These are phyloP conservation scores for Candida glucosophila DNA, from an alignment of 1,139 yeast species.

Conservation along the genomic window DNA sequence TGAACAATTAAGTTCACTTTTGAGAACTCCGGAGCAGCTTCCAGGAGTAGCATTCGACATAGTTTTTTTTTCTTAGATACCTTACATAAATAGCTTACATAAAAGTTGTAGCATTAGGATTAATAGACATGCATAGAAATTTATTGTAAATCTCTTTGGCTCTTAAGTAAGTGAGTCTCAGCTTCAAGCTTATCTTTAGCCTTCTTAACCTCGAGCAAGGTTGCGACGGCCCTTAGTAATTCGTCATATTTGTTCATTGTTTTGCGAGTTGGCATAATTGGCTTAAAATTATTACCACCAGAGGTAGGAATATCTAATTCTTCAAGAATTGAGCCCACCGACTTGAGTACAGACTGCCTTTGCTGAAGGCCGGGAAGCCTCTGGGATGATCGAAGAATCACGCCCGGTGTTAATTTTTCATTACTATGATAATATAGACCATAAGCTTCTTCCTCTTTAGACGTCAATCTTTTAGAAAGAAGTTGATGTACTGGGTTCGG, in stretches of 20 bases:
- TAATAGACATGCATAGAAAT: no score
- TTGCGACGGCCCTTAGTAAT: slow-evolving; percentile 60
- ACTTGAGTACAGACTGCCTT: slow-evolving; percentile 59
- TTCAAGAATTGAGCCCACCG: slow-evolving; percentile 62
- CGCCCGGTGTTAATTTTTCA: slow-evolving; percentile 75
- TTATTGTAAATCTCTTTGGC: slow-evolving; percentile 34
- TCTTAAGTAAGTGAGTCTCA: slow-evolving; percentile 56
- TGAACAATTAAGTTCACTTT: no score
- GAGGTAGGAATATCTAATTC: slow-evolving; percentile 71
- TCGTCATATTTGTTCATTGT: slow-evolving; percentile 78
- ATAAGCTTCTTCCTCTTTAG: slow-evolving; percentile 76
- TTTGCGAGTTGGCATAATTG: slow-evolving; percentile 80
- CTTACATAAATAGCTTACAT: no score
- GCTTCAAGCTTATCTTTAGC: slow-evolving; percentile 84
- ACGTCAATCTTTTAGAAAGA: slow-evolving; percentile 50
- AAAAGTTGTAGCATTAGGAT: no score
- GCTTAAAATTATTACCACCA: slow-evolving; percentile 49
- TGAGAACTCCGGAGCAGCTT: no score
- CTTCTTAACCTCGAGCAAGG: slow-evolving; percentile 74
- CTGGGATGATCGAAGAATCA: slow-evolving; percentile 64
- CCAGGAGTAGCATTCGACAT: no score
- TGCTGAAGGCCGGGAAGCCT: slow-evolving; percentile 39
- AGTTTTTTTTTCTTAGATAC: no score
- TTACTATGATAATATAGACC: slow-evolving; percentile 73
- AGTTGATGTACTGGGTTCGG: slow-evolving; percentile 33